Conservation (phyloP, 202 grass and related monocot genomes). For the Zizania palustris region DNA sequence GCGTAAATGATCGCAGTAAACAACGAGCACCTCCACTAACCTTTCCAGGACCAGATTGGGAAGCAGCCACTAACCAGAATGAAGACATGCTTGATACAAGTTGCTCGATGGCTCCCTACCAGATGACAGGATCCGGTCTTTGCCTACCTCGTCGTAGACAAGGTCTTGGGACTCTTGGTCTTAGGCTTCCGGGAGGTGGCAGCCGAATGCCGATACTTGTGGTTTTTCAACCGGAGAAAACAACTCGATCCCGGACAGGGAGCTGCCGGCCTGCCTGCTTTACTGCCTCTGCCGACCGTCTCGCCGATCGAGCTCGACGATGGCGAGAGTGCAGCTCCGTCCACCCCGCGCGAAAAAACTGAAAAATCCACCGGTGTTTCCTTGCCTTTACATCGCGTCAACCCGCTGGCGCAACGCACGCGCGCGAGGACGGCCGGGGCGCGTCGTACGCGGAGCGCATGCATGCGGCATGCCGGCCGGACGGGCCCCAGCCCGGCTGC, state of each 20-base stretch:
- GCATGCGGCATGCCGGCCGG: no score
- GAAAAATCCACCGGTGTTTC: constrained; percentile 17
- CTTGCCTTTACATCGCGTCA: constrained; percentile 32
- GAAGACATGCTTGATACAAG: neutral
- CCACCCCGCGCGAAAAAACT: neutral
- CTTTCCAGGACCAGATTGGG: neutral
- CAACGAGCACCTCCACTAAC: neutral
- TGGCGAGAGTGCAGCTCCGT: neutral
- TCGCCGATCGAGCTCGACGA: neutral
- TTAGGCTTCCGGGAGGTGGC: neutral
- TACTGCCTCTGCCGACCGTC: no score
- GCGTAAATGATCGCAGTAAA: neutral
- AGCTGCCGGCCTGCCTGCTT: no score
- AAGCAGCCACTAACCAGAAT: neutral
- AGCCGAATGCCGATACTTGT: neutral
- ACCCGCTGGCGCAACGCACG: constrained; percentile 14
- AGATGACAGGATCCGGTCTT: constrained; percentile 38
- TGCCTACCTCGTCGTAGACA: constrained; percentile 28
- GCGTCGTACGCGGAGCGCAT: neutral
- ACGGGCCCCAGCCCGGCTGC: no score
- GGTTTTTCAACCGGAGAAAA: neutral
- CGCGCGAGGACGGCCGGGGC: neutral
- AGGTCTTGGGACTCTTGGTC: constrained; percentile 18
- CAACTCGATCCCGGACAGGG: no score
- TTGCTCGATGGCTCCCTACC: constrained; percentile 26